Percentiles rank a stretch among this genome's conserved stretches.
These are phyloP conservation scores for Zygotorulaspora danielsina DNA, from an alignment of 805 yeast genomes.

Conservation along the genomic window DNA sequence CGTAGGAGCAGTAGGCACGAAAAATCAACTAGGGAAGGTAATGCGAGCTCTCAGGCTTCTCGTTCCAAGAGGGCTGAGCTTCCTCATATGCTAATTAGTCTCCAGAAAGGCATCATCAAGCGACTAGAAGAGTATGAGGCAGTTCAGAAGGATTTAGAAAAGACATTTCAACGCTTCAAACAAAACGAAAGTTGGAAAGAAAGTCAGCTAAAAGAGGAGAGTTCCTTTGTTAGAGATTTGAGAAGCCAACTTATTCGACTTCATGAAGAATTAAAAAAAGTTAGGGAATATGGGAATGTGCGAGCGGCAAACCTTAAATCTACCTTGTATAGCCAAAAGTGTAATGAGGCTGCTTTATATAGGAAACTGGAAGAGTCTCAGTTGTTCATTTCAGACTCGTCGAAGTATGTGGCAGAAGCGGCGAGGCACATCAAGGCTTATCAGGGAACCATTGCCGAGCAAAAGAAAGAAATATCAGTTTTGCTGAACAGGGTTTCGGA, in stretches of 20 bases:
- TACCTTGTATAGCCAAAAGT: slow-evolving; percentile 1
- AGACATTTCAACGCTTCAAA: background rate
- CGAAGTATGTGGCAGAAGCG: slow-evolving; percentile 5
- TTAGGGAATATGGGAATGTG: slow-evolving; percentile 5
- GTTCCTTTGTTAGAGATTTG: slow-evolving; percentile 10
- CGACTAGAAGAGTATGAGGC: slow-evolving; percentile 9
- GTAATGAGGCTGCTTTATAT: background rate
- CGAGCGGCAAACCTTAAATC: slow-evolving; percentile 13
- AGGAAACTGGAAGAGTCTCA: slow-evolving; percentile 5
- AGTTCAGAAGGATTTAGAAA: background rate
- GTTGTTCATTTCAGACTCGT: slow-evolving; percentile 1
- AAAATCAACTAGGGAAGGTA: background rate
- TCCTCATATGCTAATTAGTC: background rate
- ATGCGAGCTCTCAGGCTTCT: background rate
- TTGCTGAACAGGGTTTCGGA: slow-evolving; percentile 1
- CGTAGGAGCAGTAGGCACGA: too few species aligned
- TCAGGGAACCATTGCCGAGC: slow-evolving; percentile 3
- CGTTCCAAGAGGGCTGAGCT: slow-evolving; percentile 1
- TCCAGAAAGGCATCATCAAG: slow-evolving; percentile 3
- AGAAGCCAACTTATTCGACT: slow-evolving; percentile 5
- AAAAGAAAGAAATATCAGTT: slow-evolving; percentile 1
- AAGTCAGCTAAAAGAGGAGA: slow-evolving; percentile 9
- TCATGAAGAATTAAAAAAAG: slow-evolving; percentile 8
- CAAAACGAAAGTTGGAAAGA: background rate
- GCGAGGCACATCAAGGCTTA: background rate